A percentile compares a stretch with the other conserved stretches of the same genome.
Evolutionary conservation across 148 eudicot genomes (phyloP).

Genomic region (Drosera capensis): DNA sequence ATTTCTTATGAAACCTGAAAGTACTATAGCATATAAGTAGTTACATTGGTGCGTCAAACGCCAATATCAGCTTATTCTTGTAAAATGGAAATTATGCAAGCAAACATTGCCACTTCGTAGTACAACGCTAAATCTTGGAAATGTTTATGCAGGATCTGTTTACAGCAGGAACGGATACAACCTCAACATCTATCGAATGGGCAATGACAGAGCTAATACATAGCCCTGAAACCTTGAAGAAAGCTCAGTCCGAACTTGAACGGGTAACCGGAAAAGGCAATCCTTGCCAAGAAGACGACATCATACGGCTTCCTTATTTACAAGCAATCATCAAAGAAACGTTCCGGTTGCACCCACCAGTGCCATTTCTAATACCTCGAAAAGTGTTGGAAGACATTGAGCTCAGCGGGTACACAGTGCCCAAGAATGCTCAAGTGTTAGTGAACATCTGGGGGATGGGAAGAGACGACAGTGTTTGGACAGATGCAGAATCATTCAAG

Average conservation of each 20-base stretch:
- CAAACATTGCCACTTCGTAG: too few species aligned
- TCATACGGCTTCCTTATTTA: too few species aligned
- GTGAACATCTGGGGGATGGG: conserved; percentile 8
- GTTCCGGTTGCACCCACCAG: conserved; percentile 7
- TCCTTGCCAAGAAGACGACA: conserved; percentile 1
- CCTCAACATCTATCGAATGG: conserved; percentile 8
- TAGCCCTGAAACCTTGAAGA: neutral
- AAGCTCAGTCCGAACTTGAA: neutral
- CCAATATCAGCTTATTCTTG: too few species aligned
- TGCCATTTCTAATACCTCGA: conserved; percentile 6
- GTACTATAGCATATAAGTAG: neutral
- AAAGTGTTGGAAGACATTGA: conserved; percentile 1
- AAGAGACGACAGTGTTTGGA: conserved; percentile 7
- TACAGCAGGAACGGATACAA: conserved; percentile 10
- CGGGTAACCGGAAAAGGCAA: neutral
- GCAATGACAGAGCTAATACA: conserved; percentile 10
- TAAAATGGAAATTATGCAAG: too few species aligned
- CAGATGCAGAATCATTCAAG: neutral
- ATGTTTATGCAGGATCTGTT: conserved; percentile 6
- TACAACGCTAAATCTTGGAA: neutral
- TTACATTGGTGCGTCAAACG: too few species aligned
- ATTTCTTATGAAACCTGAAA: neutral
- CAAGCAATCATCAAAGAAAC: conserved; percentile 9
- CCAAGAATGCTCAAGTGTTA: conserved; percentile 1
- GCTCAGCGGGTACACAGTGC: conserved; percentile 1